A percentile compares a stretch with the other conserved stretches of the same genome.
phyloP scores from a whole-genome alignment of 306 rosid species.

The Ziziphus jujuba region DNA sequence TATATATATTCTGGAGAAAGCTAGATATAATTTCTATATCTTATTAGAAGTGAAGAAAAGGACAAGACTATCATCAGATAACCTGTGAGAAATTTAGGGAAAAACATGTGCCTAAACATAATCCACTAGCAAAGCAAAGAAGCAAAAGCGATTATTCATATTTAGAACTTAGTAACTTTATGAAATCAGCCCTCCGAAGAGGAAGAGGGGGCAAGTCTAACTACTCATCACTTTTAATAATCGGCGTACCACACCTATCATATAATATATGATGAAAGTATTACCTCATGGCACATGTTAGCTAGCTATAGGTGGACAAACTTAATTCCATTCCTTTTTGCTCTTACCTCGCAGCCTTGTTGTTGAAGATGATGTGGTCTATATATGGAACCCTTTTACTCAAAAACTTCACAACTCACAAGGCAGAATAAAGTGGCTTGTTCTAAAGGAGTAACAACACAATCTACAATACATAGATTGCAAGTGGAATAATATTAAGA shows the following conservation, averaged over 20 bases:
- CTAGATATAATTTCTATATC: too few relatives aligned
- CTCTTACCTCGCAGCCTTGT: slow-evolving; percentile 15
- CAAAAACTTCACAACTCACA: not conserved
- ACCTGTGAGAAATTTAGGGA: not conserved
- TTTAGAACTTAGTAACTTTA: not conserved
- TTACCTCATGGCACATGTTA: slow-evolving; percentile 29
- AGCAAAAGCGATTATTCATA: not conserved
- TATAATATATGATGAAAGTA: slow-evolving; percentile 14
- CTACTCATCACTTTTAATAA: slow-evolving; percentile 29
- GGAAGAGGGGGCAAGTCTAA: slow-evolving; percentile 18
- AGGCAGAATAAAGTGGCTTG: slow-evolving; percentile 16
- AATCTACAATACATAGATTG: not conserved
- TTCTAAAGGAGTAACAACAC: not conserved
- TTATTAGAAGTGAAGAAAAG: too few relatives aligned
- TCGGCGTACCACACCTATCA: not conserved
- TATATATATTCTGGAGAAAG: too few relatives aligned
- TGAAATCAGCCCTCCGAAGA: not conserved
- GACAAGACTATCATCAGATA: not conserved
- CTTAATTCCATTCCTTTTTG: slow-evolving; percentile 21
- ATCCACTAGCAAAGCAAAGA: slow-evolving; percentile 11
- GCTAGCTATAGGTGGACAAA: slow-evolving; percentile 21
- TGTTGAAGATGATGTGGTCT: not conserved
- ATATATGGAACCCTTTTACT: slow-evolving; percentile 23
- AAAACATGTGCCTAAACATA: slow-evolving; percentile 2
- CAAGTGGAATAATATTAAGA: not conserved